Conservation (phyloP, 192 early-diverging fungal species). For the Rhizophlyctis rosea region DNA sequence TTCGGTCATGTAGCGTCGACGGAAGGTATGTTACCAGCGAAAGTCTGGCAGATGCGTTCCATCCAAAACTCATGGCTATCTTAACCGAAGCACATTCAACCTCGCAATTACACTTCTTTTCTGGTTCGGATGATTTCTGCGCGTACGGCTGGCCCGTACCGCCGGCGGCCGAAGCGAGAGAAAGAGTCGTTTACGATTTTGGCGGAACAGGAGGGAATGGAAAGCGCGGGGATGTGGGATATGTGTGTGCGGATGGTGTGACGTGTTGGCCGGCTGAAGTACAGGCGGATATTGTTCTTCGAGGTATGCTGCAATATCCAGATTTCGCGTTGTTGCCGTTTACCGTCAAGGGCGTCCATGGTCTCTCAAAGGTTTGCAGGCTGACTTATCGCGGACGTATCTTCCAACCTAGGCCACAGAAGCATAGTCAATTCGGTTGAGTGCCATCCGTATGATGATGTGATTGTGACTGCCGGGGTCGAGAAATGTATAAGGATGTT, state of each 20-base stretch:
- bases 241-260: not conserved
- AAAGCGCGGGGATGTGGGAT: not conserved
- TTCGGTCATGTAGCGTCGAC: too few species aligned
- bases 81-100: too few species aligned
- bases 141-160: conserved; percentile 15
- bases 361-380: too few species aligned
- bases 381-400: too few species aligned
- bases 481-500: conserved; percentile 16
- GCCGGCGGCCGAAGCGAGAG: not conserved
- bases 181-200: not conserved
- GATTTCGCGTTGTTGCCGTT: too few species aligned
- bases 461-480: conserved; percentile 17
- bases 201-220: not conserved
- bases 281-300: too few species aligned
- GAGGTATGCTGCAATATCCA: too few species aligned
- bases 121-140: conserved; percentile 20
- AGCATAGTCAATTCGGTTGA: conserved; percentile 18
- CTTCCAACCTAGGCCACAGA: conserved; percentile 7
- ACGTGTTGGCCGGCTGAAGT: not conserved
- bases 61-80: too few species aligned
- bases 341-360: too few species aligned
- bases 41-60: too few species aligned
- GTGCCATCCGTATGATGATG: not conserved
- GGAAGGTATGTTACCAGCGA: too few species aligned
- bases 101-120: too few species aligned